phyloP scores from a whole-genome alignment of 1,284 basidiomycete genomes.

The Fomitiporia mediterranea region DNA sequence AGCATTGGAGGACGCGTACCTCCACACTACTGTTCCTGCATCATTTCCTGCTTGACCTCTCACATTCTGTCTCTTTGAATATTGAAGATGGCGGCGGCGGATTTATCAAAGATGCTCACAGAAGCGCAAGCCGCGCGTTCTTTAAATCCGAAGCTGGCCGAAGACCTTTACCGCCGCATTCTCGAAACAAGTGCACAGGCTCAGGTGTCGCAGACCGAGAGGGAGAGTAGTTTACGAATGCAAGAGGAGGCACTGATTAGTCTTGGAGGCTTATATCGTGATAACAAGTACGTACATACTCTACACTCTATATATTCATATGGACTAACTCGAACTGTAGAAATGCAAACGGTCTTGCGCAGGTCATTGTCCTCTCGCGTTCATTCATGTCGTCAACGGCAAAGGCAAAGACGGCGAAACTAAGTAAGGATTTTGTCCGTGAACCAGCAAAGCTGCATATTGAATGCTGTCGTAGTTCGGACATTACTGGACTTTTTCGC shows the following conservation, averaged over 20 bases:
- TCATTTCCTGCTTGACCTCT: conserved; percentile 11
- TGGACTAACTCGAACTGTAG: conserved; percentile 35
- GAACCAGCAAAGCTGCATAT: neutral
- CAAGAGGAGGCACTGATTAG: conserved; percentile 86
- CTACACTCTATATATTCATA: neutral
- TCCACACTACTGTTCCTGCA: conserved; percentile 17
- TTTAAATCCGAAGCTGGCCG: conserved; percentile 49
- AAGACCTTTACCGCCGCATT: conserved; percentile 67
- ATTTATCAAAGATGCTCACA: conserved; percentile 44
- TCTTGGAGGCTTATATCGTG: conserved; percentile 85
- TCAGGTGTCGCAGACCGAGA: conserved; percentile 33
- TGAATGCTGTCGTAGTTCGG: conserved; percentile 53
- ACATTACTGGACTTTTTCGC: conserved; percentile 90
- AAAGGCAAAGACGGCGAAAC: conserved; percentile 97
- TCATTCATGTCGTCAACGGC: conserved; percentile 93
- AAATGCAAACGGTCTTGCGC: conserved; percentile 81
- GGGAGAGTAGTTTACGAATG: conserved; percentile 63
- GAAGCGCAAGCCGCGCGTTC: conserved; percentile 43
- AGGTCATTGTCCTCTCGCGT: conserved; percentile 83
- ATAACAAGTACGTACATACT: conserved; percentile 63
- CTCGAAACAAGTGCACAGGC: conserved; percentile 33
- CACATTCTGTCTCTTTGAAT: neutral
- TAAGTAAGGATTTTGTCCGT: conserved; percentile 56
- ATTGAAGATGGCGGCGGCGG: conserved; percentile 28
- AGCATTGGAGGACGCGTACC: conserved; percentile 39